phyloP scores from a whole-genome alignment of 2,329 filamentous ascomycete species.

The Aspergillus transmontanensis region DNA sequence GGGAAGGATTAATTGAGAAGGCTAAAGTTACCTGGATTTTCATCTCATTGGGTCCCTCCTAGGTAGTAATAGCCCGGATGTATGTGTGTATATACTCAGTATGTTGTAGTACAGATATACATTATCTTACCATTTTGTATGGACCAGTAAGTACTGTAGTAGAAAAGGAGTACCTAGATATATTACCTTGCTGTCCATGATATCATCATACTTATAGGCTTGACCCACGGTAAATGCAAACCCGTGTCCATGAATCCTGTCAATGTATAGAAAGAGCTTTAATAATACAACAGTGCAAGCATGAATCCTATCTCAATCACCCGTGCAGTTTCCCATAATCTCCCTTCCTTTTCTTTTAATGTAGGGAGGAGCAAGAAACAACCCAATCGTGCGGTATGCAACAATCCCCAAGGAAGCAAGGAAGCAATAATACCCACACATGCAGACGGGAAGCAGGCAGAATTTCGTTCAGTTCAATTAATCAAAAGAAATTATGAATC shows the following conservation, averaged over 20 bases:
- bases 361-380: background rate
- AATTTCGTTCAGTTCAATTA: background rate
- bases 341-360: background rate
- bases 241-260: background rate
- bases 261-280: background rate
- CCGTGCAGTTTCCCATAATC: background rate
- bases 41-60: background rate
- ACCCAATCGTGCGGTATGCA: background rate
- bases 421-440: background rate
- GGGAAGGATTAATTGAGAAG: background rate
- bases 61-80: background rate
- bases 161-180: background rate
- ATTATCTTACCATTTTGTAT: background rate
- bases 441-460: background rate
- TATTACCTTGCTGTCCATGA: background rate
- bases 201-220: background rate
- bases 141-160: background rate
- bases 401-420: background rate
- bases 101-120: background rate
- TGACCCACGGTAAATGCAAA: background rate
- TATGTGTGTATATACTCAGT: background rate
- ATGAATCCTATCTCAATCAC: background rate
- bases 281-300: background rate
- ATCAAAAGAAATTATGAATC: background rate
- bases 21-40: background rate